Percentiles rank a stretch among this genome's conserved stretches.
Conservation (phyloP, 1,284 basidiomycete species). For the Boletus holoroseus region DNA sequence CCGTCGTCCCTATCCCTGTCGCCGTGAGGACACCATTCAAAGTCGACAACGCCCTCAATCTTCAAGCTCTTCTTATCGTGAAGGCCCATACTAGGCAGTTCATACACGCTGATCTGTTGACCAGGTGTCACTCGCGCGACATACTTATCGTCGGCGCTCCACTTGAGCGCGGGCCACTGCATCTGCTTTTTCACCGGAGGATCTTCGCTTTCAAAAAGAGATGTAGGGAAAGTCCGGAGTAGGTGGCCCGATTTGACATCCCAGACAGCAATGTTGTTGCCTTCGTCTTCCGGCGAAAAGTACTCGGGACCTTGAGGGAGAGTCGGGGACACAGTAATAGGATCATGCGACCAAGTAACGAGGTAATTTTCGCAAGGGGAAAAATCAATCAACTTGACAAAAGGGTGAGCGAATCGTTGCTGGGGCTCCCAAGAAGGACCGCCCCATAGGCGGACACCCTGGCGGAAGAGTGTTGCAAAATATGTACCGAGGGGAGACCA, state of each 20-base stretch:
- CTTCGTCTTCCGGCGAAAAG: conserved; percentile 93
- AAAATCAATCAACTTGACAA: conserved; percentile 96
- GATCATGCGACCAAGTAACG: conserved; percentile 97
- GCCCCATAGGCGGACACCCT: conserved; percentile 95
- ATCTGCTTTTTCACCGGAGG: conserved; percentile 69
- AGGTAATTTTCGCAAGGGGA: conserved; percentile 97
- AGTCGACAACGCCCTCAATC: conserved; percentile 97
- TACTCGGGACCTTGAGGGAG: conserved; percentile 79
- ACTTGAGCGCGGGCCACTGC: conserved; percentile 96
- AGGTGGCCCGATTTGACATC: conserved; percentile 92
- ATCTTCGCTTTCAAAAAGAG: conserved; percentile 51
- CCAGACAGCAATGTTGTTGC: conserved; percentile 97
- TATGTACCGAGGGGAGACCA: conserved; percentile 98
- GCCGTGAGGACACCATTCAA: conserved; percentile 96
- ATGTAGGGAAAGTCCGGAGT: conserved; percentile 88
- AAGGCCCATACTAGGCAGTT: conserved; percentile 90
- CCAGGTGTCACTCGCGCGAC: conserved; percentile 87
- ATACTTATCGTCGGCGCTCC: conserved; percentile 94
- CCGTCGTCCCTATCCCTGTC: conserved; percentile 82
- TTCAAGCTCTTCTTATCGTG: conserved; percentile 98
- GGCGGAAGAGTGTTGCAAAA: conserved; percentile 90
- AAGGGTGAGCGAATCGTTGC: conserved; percentile 91
- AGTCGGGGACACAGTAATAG: conserved; percentile 83
- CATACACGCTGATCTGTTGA: conserved; percentile 94
- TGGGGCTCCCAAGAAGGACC: conserved; percentile 83